These are phyloP conservation scores for Arabis hirsuta DNA, from an alignment of 345 rosid species.

Conservation along the genomic window DNA sequence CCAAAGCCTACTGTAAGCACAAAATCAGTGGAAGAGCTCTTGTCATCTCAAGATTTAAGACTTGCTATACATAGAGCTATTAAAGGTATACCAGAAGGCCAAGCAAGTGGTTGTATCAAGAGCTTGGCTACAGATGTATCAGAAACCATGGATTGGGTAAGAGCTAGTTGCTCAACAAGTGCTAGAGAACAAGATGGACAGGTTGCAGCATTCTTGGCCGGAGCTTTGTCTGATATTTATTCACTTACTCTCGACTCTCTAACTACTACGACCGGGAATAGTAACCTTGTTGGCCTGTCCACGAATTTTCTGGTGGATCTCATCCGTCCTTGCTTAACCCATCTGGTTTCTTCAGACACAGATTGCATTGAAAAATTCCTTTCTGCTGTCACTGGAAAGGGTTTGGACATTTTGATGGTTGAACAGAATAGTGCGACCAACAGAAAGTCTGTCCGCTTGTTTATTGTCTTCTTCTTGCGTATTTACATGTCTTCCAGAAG, in stretches of 20 bases:
- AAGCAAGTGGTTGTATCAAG: conserved; percentile 68
- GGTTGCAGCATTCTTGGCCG: conserved; percentile 66
- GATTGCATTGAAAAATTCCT: conserved; percentile 56
- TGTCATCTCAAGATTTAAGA: conserved; percentile 61
- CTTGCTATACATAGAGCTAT: conserved; percentile 59
- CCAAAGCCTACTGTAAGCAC: conserved; percentile 42
- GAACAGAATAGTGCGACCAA: conserved; percentile 41
- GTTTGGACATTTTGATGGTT: conserved; percentile 35
- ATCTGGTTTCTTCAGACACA: conserved; percentile 54
- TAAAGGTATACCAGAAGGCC: conserved; percentile 87
- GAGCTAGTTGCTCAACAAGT: conserved; percentile 35
- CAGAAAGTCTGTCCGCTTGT: conserved; percentile 56
- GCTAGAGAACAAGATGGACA: conserved; percentile 44
- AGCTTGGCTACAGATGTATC: conserved; percentile 64
- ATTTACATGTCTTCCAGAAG: conserved; percentile 72
- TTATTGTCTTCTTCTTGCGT: conserved; percentile 68
- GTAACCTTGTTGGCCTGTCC: conserved; percentile 64
- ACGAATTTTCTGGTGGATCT: conserved; percentile 58
- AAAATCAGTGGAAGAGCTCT: conserved; percentile 55
- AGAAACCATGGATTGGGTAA: conserved; percentile 74
- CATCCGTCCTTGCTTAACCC: conserved; percentile 59
- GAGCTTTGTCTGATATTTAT: conserved; percentile 73
- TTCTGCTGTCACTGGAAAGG: conserved; percentile 55
- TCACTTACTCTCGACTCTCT: conserved; percentile 67
- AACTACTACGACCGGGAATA: conserved; percentile 70